Conservation (phyloP, 1,284 basidiomycete species). For the Malassezia slooffiae region DNA sequence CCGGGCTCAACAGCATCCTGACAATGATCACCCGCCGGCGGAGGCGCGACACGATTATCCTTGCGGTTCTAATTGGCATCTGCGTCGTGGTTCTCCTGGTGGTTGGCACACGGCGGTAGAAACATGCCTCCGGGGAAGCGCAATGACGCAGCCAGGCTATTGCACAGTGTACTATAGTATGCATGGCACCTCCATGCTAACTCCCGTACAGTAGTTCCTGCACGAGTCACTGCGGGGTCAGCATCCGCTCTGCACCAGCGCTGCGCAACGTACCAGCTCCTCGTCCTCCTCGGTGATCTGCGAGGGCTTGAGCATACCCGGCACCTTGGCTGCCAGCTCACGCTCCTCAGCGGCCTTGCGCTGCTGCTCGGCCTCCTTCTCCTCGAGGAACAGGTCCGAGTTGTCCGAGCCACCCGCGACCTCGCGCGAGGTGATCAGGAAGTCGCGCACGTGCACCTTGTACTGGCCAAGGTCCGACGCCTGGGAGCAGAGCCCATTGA, state of each 20-base stretch:
- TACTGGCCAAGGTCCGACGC: conserved; percentile 63
- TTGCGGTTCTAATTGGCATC: conserved; percentile 74
- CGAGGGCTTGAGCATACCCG: conserved; percentile 89
- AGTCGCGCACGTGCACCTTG: conserved; percentile 79
- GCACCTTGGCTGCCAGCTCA: conserved; percentile 79
- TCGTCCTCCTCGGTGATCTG: conserved; percentile 40
- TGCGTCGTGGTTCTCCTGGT: conserved; percentile 68
- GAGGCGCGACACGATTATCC: conserved; percentile 75
- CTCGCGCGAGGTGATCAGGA: conserved; percentile 54
- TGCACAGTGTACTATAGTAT: neutral
- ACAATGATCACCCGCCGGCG: conserved; percentile 83
- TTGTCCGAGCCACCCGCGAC: conserved; percentile 54
- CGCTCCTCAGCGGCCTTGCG: conserved; percentile 65
- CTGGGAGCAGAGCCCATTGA: conserved; percentile 70
- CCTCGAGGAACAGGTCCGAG: conserved; percentile 78
- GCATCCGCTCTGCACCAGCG: conserved; percentile 73
- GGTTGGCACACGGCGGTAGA: conserved; percentile 50
- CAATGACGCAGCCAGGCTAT: too few relatives aligned
- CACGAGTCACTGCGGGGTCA: conserved; percentile 54
- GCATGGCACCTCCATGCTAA: too few relatives aligned
- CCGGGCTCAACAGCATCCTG: conserved; percentile 81
- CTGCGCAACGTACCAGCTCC: conserved; percentile 37
- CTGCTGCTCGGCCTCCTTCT: conserved; percentile 77
- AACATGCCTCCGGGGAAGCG: too few relatives aligned
- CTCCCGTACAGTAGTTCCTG: conserved; percentile 30